Evolutionary conservation across 1,139 yeast genomes (phyloP).

Genomic region (Geotrichum europaeum): DNA sequence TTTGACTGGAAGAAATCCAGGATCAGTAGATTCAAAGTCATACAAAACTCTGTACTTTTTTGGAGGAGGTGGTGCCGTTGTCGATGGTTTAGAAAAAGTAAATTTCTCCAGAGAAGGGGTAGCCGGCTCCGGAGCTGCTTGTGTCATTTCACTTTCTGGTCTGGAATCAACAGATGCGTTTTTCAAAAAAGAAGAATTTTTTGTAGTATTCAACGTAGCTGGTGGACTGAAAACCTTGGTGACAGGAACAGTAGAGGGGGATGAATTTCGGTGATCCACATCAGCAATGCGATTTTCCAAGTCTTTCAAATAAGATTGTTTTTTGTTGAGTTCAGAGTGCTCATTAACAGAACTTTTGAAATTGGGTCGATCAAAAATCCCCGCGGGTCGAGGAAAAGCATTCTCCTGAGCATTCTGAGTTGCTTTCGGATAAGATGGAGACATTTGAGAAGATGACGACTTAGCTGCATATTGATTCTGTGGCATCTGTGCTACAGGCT

Average conservation of each 20-base stretch:
- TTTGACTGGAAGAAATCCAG: conserved; percentile 70
- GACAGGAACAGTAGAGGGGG: conserved; percentile 33
- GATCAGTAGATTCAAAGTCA: conserved; percentile 82
- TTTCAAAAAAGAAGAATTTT: conserved; percentile 1
- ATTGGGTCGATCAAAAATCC: background rate
- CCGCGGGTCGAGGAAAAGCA: background rate
- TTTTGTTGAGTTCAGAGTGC: background rate
- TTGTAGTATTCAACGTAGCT: background rate
- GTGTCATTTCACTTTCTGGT: conserved; percentile 3
- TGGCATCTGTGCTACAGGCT: background rate
- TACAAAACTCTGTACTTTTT: conserved; percentile 40
- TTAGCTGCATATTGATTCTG: background rate
- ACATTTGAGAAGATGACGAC: background rate
- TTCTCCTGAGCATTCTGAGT: background rate
- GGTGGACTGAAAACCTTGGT: conserved; percentile 1
- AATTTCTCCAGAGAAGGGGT: conserved; percentile 62
- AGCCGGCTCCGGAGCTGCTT: conserved; percentile 20
- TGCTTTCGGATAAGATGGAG: background rate
- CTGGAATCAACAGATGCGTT: background rate
- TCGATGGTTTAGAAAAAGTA: conserved; percentile 38
- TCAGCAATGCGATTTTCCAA: background rate
- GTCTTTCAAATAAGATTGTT: background rate
- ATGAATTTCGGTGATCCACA: conserved; percentile 2
- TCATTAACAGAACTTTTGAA: background rate
- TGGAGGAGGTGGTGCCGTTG: conserved; percentile 49